These are phyloP conservation scores for Plasmodium sp. DNA, from an alignment of 169 alveolate species.

Conservation along the genomic window DNA sequence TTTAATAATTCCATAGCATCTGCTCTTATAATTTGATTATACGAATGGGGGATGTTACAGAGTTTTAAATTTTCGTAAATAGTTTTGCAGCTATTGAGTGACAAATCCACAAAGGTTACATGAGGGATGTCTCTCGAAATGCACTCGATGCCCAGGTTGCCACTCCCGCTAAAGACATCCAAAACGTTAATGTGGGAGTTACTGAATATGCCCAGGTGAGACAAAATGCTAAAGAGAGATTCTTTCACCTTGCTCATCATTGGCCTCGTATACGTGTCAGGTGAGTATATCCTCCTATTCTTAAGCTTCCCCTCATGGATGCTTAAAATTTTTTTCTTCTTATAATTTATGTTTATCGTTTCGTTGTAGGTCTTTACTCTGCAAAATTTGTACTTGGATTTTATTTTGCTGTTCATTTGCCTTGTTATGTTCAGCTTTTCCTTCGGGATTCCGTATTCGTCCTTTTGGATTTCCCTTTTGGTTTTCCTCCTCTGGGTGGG, in stretches of 20 bases:
- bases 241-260: constrained; percentile 84
- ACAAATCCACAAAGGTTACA: constrained; percentile 86
- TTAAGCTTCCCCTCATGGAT: constrained; percentile 74
- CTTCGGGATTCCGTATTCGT: constrained; percentile 41
- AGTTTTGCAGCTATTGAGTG: constrained; percentile 81
- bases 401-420: constrained; percentile 33
- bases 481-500: not conserved
- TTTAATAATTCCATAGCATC: constrained; percentile 80
- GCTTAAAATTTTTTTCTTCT: constrained; percentile 49
- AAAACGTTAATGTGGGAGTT: constrained; percentile 77
- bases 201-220: constrained; percentile 77
- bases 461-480: constrained; percentile 18
- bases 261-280: constrained; percentile 80
- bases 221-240: constrained; percentile 74
- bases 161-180: constrained; percentile 87
- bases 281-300: constrained; percentile 81
- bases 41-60: constrained; percentile 64
- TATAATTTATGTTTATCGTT: constrained; percentile 60
- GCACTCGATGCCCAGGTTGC: constrained; percentile 88
- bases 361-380: constrained; percentile 52
- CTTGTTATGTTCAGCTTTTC: constrained; percentile 22
- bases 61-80: constrained; percentile 51
- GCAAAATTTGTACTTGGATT: constrained; percentile 40
- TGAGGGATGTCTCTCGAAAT: constrained; percentile 82
- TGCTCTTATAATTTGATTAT: constrained; percentile 80